Evolutionary conservation across 768 basidiomycete species (phyloP).

Genomic region (Hypsizygus marmoreus): DNA sequence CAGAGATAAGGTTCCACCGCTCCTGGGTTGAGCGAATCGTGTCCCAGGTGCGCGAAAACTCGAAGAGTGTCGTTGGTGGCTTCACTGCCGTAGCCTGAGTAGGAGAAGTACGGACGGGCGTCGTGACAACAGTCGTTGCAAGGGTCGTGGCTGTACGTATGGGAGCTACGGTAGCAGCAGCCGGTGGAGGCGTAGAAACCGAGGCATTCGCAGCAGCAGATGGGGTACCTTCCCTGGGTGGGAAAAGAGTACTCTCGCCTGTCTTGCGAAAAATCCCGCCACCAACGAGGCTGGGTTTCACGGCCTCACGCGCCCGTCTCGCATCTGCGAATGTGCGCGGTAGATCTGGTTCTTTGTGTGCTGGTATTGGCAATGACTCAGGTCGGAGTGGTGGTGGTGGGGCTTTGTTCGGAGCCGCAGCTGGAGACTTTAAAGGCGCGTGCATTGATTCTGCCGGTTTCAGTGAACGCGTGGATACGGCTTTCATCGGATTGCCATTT

Average conservation of each 20-base stretch:
- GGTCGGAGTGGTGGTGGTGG: no score
- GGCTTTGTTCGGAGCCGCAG: no score
- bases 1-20: conserved; percentile 61
- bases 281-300: conserved; percentile 49
- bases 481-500: conserved; percentile 26
- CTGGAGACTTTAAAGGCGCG: neutral
- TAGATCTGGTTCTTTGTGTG: conserved; percentile 21
- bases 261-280: conserved; percentile 74
- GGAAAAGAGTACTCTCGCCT: conserved; percentile 62
- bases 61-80: conserved; percentile 52
- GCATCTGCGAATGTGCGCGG: conserved; percentile 56
- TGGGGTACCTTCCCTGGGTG: conserved; percentile 27
- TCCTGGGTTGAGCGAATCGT: conserved; percentile 37
- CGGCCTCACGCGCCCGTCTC: conserved; percentile 54
- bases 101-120: neutral
- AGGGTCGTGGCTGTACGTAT: neutral
- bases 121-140: no score
- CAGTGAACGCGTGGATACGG: conserved; percentile 40
- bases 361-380: conserved; percentile 3
- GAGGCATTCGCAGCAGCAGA: conserved; percentile 10
- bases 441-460: conserved; percentile 9
- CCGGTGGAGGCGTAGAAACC: conserved; percentile 3
- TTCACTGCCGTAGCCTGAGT: no score
- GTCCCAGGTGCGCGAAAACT: conserved; percentile 66
- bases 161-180: neutral